Evolutionary conservation across 768 basidiomycete species (phyloP).

Genomic region (Lentinula edodes): DNA sequence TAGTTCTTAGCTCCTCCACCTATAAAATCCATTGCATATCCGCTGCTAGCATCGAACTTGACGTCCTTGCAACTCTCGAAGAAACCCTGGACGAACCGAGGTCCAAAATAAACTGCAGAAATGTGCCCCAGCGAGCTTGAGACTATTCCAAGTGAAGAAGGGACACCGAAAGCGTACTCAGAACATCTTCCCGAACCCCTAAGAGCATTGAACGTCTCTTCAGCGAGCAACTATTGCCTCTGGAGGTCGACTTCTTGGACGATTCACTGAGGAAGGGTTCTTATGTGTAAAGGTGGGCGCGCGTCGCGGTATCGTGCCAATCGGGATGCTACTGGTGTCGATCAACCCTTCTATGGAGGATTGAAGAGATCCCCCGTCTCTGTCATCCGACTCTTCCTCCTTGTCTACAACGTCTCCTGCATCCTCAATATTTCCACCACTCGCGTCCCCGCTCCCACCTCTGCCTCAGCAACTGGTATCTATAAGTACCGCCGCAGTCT

Average conservation of each 20-base stretch:
- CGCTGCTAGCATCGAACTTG: too few relatives aligned
- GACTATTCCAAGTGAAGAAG: slow-evolving; percentile 34
- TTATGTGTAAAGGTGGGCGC: slow-evolving; percentile 45
- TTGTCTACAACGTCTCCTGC: background rate
- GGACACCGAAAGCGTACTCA: slow-evolving; percentile 35
- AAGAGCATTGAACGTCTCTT: slow-evolving; percentile 28
- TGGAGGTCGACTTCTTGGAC: slow-evolving; percentile 7
- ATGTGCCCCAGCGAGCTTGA: slow-evolving; percentile 34
- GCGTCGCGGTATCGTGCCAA: slow-evolving; percentile 32
- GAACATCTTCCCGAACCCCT: slow-evolving; percentile 26
- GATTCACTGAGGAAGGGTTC: slow-evolving; percentile 42
- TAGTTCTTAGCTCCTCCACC: too few relatives aligned
- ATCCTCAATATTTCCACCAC: background rate
- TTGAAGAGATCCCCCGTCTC: background rate
- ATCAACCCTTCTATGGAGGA: background rate
- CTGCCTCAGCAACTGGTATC: background rate
- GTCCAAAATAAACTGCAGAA: slow-evolving; percentile 48
- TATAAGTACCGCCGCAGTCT: slow-evolving; percentile 39
- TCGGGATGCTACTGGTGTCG: too few relatives aligned
- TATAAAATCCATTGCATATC: too few relatives aligned
- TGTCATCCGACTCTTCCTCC: background rate
- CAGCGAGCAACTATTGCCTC: slow-evolving; percentile 67
- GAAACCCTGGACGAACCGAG: too few relatives aligned
- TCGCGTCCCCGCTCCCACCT: background rate
- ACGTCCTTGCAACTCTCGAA: too few relatives aligned